Base-by-base conservation (phyloP, 2,329 filamentous ascomycete species). In the Colletotrichum brevisporum region DNA sequence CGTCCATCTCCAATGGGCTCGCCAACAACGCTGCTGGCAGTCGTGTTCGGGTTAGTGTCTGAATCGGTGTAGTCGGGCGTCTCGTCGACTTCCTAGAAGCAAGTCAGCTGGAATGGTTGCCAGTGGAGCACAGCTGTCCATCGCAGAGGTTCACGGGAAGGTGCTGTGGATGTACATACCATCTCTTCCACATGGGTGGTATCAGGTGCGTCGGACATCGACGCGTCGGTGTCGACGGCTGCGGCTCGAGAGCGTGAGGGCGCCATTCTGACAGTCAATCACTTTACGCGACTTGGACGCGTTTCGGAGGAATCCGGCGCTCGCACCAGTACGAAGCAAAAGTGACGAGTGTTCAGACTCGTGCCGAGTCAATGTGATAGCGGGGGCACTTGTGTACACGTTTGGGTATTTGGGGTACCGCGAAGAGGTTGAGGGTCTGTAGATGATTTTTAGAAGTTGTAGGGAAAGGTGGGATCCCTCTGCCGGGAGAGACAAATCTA, bases 21-120 rank as follows among this genome's bases (percentile, higher is more conserved):
- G 62, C 94, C 95, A 63, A 88, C 90, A 74, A 97, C 90, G 80
- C 95, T 98, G 83, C 94, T 97, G 62, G 93, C 94, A 57, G 89
- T 90, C 13, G 89, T 91, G 74, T 91, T 91, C 10, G 88, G 88
- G 71, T 91, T 90, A 18, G 89, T 90, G 74, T 91, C 89, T 10
- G 89, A 90, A 71, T 91, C 89, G 68, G 88, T 89, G 75, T 88
- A 90, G 74, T 91, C 89, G 55, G 89, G 88, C 6, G 89, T 91
- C 74, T 91, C 89, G 72, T 91, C 89, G 48, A 90, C 84, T 58
- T 90, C 86, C 89, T 87, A 26, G 27, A 48, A 53, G 41, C 39
- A 55, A 18, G 56, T 61, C 47, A 73, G 64, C 63, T 18, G 59
- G 27, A 39, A 24, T 50, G 18, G 27, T 45, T 54, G 36, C 26